A percentile compares a stretch with the other conserved stretches of the same genome.
These are phyloP conservation scores for Lodderomyces elongisporus DNA, from an alignment of 1,139 yeast genomes.

Conservation along the genomic window DNA sequence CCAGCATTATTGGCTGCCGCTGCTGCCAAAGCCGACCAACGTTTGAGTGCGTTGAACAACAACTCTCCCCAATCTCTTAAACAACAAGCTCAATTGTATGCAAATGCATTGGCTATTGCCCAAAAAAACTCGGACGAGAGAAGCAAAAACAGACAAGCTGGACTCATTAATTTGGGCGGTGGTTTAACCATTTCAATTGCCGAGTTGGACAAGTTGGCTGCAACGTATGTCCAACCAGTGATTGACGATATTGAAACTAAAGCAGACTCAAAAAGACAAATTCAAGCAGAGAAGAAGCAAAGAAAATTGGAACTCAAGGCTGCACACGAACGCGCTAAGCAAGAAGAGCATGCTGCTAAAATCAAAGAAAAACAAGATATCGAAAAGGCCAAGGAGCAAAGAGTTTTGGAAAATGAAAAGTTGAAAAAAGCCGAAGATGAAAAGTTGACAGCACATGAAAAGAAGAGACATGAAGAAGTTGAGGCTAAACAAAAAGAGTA, in stretches of 20 bases:
- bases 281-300: conserved; percentile 39
- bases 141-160: conserved; percentile 39
- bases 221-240: conserved; percentile 79
- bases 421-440: conserved; percentile 38
- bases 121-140: conserved; percentile 60
- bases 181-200: conserved; percentile 73
- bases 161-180: conserved; percentile 79
- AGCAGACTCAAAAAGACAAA: conserved; percentile 66
- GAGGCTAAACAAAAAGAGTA: conserved; percentile 31
- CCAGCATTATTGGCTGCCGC: conserved; percentile 60
- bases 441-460: conserved; percentile 29
- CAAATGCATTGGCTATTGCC: conserved; percentile 57
- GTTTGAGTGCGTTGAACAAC: conserved; percentile 38
- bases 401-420: conserved; percentile 35
- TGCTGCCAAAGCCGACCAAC: conserved; percentile 49
- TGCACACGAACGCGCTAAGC: conserved; percentile 44
- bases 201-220: conserved; percentile 81
- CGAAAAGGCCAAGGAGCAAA: conserved; percentile 35
- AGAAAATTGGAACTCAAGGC: conserved; percentile 31
- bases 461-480: conserved; percentile 34
- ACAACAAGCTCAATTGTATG: conserved; percentile 41
- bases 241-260: conserved; percentile 66
- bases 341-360: conserved; percentile 47
- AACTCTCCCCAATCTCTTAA: conserved; percentile 32
- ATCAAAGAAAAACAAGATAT: conserved; percentile 38